Base-by-base conservation (phyloP, 2,329 filamentous ascomycete species). In the Sporothrix variecibatus region DNA sequence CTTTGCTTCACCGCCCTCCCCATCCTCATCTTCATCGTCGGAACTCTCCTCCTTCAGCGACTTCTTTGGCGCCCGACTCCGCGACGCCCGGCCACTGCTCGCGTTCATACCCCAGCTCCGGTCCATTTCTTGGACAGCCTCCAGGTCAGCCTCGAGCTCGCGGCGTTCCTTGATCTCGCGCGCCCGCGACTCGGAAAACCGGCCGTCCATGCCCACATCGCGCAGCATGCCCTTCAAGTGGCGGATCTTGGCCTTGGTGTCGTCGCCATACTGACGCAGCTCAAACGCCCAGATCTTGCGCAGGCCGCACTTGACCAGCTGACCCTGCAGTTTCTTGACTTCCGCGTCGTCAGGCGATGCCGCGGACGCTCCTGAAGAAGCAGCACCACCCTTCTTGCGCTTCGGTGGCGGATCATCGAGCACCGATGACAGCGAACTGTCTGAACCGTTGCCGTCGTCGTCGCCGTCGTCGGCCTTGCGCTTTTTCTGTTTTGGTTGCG, bases 241-340 rank as follows among this genome's bases (percentile, higher is more conserved):
- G 71, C 87, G 87, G 76, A 98, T 93, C 85, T 97, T 98, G 69
- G 90, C 93, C 75, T 90, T 92, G 3, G 87, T 81, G 31, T 95
- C 93, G 73, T 91, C 88, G 0, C 87, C 88, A 78, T 89, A 94
- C 72, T 90, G 86, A 81, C 93, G 93, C 38, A 99, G 87, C 82
- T 98, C 94, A 76, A 92, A 90, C 69, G 88, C 89, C 95, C 96
- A 99, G 75, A 98, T 89, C 81, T 98, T 98, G 72, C 94, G 92
- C 73, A 98, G 90, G 40, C 95, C 95, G 79, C 95, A 99, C 82
- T 98, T 97, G 64, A 92, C 84, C 7, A 99, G 88, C 82, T 95
- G 94, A 9, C 90, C 89, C 83, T 98, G 95, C 3, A 98, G 86
- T 68, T 91, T 92, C 82, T 97, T 98, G 80, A 98, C 92, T 81